Percentiles rank a stretch among this genome's conserved stretches.
These are phyloP conservation scores for Porcisia hertigi DNA, from an alignment of 208 protist genomes.

Conservation along the genomic window DNA sequence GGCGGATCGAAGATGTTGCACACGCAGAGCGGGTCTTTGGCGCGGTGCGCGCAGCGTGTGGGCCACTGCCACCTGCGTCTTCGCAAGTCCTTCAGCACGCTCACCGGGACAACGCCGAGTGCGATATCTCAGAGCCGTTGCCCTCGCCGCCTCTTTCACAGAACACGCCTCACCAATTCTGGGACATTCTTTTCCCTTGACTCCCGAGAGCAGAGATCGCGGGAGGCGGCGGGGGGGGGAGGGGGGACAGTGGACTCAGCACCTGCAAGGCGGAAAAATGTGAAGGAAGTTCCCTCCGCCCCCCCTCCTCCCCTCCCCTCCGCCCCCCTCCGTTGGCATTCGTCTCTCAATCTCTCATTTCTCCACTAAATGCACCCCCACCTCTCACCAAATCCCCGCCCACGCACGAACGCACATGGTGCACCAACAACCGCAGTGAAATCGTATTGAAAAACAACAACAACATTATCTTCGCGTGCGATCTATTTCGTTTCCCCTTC, in stretches of 20 bases:
- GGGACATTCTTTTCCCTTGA: slow-evolving; percentile 67
- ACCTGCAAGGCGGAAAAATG: background rate
- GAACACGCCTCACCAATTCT: slow-evolving; percentile 65
- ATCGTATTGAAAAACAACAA: background rate
- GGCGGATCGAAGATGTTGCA: slow-evolving; percentile 11
- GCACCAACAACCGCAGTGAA: background rate
- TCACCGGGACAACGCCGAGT: background rate
- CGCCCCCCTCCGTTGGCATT: background rate
- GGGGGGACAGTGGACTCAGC: background rate
- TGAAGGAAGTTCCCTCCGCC: background rate
- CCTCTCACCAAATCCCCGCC: background rate
- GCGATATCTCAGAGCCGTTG: background rate
- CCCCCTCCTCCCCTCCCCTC: background rate
- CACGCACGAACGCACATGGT: background rate
- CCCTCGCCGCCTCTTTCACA: slow-evolving; percentile 10
- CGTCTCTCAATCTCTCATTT: background rate
- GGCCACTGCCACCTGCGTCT: background rate
- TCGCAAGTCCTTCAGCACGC: background rate
- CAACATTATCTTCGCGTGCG: background rate
- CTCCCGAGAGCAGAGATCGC: background rate
- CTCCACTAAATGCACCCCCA: background rate
- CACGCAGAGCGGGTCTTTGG: slow-evolving; percentile 12
- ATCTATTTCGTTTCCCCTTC: background rate
- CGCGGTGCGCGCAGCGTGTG: slow-evolving; percentile 19
- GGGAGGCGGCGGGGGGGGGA: background rate